Evolutionary conservation across 73 alveolate species (phyloP).

Genomic region (Paramecium pentaurelia): DNA sequence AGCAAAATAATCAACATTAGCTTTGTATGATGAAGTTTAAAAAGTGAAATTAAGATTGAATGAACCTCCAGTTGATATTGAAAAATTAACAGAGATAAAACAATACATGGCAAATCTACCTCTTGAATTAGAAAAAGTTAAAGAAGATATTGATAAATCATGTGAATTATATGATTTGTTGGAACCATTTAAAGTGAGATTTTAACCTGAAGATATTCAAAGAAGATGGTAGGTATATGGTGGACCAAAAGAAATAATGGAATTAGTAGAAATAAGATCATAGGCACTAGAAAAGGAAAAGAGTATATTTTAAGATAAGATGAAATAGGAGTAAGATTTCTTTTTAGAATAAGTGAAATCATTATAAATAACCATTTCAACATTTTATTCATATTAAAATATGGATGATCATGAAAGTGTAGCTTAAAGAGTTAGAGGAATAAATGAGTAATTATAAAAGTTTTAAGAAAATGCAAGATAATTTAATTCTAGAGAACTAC

Average conservation of each 20-base stretch:
- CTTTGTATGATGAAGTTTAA: slow-evolving; percentile 86
- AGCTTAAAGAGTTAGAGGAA: slow-evolving; percentile 83
- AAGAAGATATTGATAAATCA: slow-evolving; percentile 82
- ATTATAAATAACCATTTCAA: slow-evolving; percentile 86
- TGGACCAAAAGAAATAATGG: slow-evolving; percentile 91
- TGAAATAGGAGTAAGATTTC: slow-evolving; percentile 90
- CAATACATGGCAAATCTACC: slow-evolving; percentile 90
- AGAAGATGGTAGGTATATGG: slow-evolving; percentile 94
- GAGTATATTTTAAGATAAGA: slow-evolving; percentile 84
- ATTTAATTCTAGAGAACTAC: slow-evolving; percentile 93
- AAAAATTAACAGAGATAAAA: slow-evolving; percentile 94
- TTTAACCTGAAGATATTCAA: slow-evolving; percentile 85
- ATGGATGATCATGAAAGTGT: slow-evolving; percentile 89
- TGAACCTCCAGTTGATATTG: slow-evolving; percentile 91
- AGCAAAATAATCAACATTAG: slow-evolving; percentile 91
- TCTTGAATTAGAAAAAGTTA: slow-evolving; percentile 88
- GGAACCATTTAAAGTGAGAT: slow-evolving; percentile 92
- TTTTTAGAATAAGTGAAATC: slow-evolving; percentile 91
- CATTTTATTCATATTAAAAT: slow-evolving; percentile 89
- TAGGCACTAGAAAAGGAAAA: slow-evolving; percentile 92
- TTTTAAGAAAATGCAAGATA: slow-evolving; percentile 86
- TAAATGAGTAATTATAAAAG: slow-evolving; percentile 87
- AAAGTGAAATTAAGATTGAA: slow-evolving; percentile 92
- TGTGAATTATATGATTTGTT: slow-evolving; percentile 88
- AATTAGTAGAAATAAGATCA: slow-evolving; percentile 82